These are phyloP conservation scores for Ceratocystis destructans DNA, from an alignment of 2,329 filamentous ascomycete species.

Conservation along the genomic window DNA sequence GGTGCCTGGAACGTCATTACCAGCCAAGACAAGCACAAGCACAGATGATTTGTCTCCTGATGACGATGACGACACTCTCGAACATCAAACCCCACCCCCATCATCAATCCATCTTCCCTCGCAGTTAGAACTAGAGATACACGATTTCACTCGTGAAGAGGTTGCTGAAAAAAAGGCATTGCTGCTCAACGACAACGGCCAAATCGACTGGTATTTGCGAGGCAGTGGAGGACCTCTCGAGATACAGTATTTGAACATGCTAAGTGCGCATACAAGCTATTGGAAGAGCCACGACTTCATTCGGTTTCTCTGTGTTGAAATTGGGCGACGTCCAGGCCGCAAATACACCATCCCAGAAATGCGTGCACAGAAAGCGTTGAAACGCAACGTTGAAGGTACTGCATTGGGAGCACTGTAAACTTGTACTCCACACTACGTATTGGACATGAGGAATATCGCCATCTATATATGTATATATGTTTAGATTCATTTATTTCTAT, in stretches of 20 bases:
- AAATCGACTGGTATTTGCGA: constrained; percentile 79
- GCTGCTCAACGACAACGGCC: constrained; percentile 87
- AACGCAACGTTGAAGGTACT: constrained; percentile 22
- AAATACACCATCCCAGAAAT: constrained; percentile 43
- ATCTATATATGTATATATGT: not conserved
- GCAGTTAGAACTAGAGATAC: constrained; percentile 81
- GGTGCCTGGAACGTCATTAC: constrained; percentile 35
- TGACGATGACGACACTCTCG: not conserved
- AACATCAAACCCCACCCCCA: not conserved
- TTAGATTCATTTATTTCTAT: not conserved
- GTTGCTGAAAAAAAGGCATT: constrained; percentile 79
- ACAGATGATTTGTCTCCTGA: not conserved
- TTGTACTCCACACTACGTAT: not conserved
- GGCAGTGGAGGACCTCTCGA: constrained; percentile 78
- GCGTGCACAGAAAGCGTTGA: constrained; percentile 42
- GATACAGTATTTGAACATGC: constrained; percentile 94
- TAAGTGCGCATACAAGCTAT: constrained; percentile 88
- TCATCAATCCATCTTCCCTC: constrained; percentile 39
- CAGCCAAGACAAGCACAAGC: not conserved
- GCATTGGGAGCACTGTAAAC: not conserved
- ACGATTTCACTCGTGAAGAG: constrained; percentile 87
- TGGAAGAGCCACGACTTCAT: constrained; percentile 82
- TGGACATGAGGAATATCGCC: not conserved
- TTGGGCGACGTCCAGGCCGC: constrained; percentile 60
- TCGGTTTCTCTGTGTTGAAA: constrained; percentile 77